phyloP scores from a whole-genome alignment of 352 stramenopile genomes.

The Pythium sukuiense region DNA sequence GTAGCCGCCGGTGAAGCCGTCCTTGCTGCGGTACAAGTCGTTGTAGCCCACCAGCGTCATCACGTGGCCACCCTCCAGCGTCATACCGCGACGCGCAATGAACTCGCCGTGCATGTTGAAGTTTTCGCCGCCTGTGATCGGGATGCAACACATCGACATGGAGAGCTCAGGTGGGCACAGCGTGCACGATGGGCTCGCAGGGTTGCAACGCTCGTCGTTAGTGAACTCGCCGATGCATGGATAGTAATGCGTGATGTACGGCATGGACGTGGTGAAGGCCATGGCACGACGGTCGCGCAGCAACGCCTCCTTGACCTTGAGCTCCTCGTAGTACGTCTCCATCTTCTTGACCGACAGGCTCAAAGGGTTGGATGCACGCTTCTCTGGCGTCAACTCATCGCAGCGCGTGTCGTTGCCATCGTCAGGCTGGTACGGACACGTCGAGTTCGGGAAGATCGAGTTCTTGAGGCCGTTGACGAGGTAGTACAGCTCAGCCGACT shows the following conservation, averaged over 20 bases:
- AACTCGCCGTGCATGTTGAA: conserved; percentile 76
- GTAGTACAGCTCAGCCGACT: conserved; percentile 48
- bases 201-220: conserved; percentile 53
- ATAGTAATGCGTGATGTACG: conserved; percentile 64
- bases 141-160: conserved; percentile 59
- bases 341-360: conserved; percentile 46
- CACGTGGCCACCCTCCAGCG: conserved; percentile 51
- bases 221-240: conserved; percentile 54
- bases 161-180: conserved; percentile 49
- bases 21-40: conserved; percentile 56
- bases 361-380: conserved; percentile 47
- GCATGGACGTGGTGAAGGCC: conserved; percentile 53
- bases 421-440: conserved; percentile 49
- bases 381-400: conserved; percentile 35
- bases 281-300: conserved; percentile 45
- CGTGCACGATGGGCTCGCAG: conserved; percentile 44
- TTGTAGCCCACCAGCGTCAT: conserved; percentile 79
- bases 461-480: conserved; percentile 52
- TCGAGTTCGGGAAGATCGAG: conserved; percentile 48
- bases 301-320: conserved; percentile 43
- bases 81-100: conserved; percentile 55
- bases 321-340: conserved; percentile 44
- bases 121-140: conserved; percentile 38
- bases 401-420: conserved; percentile 51
- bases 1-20: conserved; percentile 63